Conservation (phyloP, 768 basidiomycete genomes). For the Rhodosporidiobolus odoratus region DNA sequence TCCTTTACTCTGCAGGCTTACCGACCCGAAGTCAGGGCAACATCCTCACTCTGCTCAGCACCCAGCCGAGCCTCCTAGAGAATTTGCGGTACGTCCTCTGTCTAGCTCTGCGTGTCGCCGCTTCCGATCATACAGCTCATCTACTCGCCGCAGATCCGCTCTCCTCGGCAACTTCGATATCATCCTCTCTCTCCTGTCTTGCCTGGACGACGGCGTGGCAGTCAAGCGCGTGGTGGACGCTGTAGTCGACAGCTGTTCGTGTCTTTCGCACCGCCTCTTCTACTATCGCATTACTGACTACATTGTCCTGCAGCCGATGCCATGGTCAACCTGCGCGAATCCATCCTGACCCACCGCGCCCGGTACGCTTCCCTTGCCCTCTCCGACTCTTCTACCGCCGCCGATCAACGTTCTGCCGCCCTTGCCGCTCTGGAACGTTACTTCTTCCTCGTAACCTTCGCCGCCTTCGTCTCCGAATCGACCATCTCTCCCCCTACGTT, state of each 20-base stretch:
- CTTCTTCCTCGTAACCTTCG: constrained; percentile 92
- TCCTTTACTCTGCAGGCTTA: constrained; percentile 2
- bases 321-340: constrained; percentile 84
- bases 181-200: constrained; percentile 83
- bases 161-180: constrained; percentile 87
- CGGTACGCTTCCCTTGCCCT: constrained; percentile 72
- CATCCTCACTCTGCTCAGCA: constrained; percentile 68
- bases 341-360: constrained; percentile 73
- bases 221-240: constrained; percentile 87
- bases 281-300: background rate
- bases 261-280: constrained; percentile 17
- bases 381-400: constrained; percentile 54
- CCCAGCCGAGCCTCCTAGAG: constrained; percentile 72
- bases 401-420: constrained; percentile 20
- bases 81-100: constrained; percentile 48
- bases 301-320: constrained; percentile 63
- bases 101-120: background rate
- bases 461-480: constrained; percentile 64
- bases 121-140: background rate
- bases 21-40: constrained; percentile 17
- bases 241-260: constrained; percentile 69
- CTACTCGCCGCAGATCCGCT: constrained; percentile 66
- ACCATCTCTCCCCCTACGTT: background rate
- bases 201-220: constrained; percentile 74
- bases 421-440: constrained; percentile 49